A percentile compares a stretch with the other conserved stretches of the same genome.
These are phyloP conservation scores for Ulmus americana DNA, from an alignment of 331 rosid species.

Conservation along the genomic window DNA sequence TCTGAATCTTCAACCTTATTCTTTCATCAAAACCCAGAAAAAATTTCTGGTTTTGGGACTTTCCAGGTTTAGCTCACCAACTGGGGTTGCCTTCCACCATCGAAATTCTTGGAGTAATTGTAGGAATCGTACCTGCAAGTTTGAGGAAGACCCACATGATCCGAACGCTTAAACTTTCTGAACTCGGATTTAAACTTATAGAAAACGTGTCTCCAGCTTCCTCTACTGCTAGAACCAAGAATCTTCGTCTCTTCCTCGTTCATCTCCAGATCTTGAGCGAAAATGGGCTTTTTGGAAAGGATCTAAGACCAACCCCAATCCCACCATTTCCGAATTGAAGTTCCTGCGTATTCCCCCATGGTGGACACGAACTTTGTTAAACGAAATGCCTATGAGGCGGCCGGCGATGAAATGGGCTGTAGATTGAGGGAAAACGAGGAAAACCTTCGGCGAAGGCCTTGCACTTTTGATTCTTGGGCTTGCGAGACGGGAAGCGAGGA, in stretches of 20 bases:
- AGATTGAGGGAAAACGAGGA: constrained; percentile 60
- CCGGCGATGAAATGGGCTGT: constrained; percentile 37
- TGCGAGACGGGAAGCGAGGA: constrained; percentile 56
- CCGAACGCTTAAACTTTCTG: constrained; percentile 39
- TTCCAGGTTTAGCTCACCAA: not conserved
- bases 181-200: constrained; percentile 65
- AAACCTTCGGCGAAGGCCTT: constrained; percentile 60
- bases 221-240: constrained; percentile 53
- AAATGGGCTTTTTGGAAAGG: constrained; percentile 61
- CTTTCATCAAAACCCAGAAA: not conserved
- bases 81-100: constrained; percentile 28
- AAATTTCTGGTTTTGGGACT: not conserved
- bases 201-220: constrained; percentile 70
- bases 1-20: constrained; percentile 14
- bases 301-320: constrained; percentile 71
- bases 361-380: constrained; percentile 63
- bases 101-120: constrained; percentile 38
- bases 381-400: constrained; percentile 52
- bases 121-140: constrained; percentile 41
- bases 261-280: constrained; percentile 78
- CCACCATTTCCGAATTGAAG: constrained; percentile 71
- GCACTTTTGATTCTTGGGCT: constrained; percentile 9
- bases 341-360: constrained; percentile 56
- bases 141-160: constrained; percentile 57
- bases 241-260: constrained; percentile 66